Percentiles rank a stretch among this genome's conserved stretches.
Conservation (phyloP, 495 filamentous ascomycete genomes). For the Neurospora intermedia region DNA sequence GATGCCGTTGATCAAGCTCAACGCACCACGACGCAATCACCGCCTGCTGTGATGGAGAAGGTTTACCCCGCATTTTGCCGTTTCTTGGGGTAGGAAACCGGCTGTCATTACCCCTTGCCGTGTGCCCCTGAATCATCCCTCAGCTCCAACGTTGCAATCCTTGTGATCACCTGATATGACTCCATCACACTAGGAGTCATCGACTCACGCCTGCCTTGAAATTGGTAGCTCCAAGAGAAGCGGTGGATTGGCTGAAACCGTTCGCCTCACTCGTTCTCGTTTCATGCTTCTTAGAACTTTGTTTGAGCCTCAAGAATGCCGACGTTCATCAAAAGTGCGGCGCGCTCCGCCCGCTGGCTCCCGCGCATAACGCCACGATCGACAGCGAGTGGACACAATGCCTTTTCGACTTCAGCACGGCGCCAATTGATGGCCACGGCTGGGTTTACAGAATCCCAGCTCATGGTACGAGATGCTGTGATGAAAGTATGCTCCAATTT, state of each 20-base stretch:
- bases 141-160: neutral
- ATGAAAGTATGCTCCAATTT: constrained; percentile 56
- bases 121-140: neutral
- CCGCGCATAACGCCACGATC: neutral
- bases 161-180: neutral
- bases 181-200: neutral
- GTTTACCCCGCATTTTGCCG: neutral
- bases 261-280: neutral
- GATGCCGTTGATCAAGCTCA: neutral
- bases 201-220: neutral
- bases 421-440: constrained; percentile 55
- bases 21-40: neutral
- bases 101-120: neutral
- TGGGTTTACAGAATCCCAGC: constrained; percentile 60
- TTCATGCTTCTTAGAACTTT: neutral
- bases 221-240: neutral
- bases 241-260: neutral
- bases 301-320: neutral
- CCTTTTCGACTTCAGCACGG: constrained; percentile 17
- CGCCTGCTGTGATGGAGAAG: neutral
- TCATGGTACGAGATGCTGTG: constrained; percentile 62
- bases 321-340: neutral
- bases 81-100: neutral
- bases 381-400: neutral
- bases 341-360: neutral